Percentiles rank a stretch among this genome's conserved stretches.
Conservation (phyloP, 768 basidiomycete genomes). For the Boletus bicolor region DNA sequence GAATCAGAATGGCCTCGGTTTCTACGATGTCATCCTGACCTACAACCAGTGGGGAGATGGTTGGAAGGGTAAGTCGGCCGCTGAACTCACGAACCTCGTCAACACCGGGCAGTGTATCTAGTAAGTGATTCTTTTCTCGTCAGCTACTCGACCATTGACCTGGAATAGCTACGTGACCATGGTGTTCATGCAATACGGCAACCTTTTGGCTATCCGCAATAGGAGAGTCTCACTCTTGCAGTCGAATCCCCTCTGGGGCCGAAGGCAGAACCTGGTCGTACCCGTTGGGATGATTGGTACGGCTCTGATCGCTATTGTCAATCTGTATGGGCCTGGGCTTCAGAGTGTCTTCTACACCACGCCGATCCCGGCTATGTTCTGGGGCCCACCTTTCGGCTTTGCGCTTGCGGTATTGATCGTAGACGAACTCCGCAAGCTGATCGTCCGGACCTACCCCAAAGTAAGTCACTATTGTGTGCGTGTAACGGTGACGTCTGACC, state of each 20-base stretch:
- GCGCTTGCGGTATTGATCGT: constrained; percentile 39
- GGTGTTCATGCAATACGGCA: constrained; percentile 45
- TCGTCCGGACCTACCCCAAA: constrained; percentile 43
- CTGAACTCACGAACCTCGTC: constrained; percentile 35
- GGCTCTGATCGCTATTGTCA: constrained; percentile 41
- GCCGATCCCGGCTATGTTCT: constrained; percentile 46
- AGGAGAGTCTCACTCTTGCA: constrained; percentile 42
- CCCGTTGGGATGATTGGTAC: constrained; percentile 39
- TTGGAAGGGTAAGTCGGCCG: constrained; percentile 32
- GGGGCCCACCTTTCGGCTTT: constrained; percentile 46
- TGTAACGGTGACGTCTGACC: constrained; percentile 9
- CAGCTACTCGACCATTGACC: neutral
- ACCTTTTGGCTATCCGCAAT: constrained; percentile 42
- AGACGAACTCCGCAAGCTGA: constrained; percentile 44
- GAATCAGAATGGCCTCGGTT: constrained; percentile 36
- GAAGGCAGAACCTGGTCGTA: constrained; percentile 41
- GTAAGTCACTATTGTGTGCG: constrained; percentile 19
- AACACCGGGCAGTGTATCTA: constrained; percentile 44
- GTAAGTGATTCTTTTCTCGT: constrained; percentile 26
- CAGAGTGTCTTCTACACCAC: constrained; percentile 41
- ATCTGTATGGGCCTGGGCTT: constrained; percentile 44
- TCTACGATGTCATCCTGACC: constrained; percentile 38
- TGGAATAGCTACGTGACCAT: constrained; percentile 43
- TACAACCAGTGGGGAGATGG: constrained; percentile 40
- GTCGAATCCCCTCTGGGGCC: constrained; percentile 46